Evolutionary conservation across 805 yeast genomes (phyloP).

Genomic region (Myxozyma vanderwaltii): DNA sequence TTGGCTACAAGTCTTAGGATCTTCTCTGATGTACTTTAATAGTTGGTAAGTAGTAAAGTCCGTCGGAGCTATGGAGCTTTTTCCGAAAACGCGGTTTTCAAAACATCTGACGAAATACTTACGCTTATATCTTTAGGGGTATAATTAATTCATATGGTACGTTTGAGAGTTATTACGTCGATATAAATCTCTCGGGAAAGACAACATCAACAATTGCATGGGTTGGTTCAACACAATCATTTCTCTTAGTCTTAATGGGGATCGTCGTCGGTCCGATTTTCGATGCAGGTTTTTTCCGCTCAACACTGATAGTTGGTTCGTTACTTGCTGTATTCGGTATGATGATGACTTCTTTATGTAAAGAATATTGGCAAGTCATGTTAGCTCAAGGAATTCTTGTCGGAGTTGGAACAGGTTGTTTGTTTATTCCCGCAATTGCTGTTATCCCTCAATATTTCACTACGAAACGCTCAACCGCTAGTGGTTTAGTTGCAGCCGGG

Average conservation of each 20-base stretch:
- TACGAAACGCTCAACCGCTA: constrained; percentile 46
- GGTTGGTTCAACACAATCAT: constrained; percentile 43
- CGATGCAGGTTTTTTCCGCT: constrained; percentile 39
- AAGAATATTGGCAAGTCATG: constrained; percentile 53
- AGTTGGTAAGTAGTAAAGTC: constrained; percentile 11
- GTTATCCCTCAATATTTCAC: constrained; percentile 52
- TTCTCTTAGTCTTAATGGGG: constrained; percentile 36
- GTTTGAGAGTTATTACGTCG: constrained; percentile 38
- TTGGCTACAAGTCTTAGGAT: constrained; percentile 26
- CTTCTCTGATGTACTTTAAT: constrained; percentile 16
- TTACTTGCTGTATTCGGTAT: constrained; percentile 37
- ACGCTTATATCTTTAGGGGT: constrained; percentile 45
- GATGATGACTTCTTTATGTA: constrained; percentile 45
- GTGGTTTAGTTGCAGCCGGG: constrained; percentile 53
- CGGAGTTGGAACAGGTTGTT: constrained; percentile 50
- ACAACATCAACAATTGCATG: constrained; percentile 40
- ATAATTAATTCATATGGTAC: constrained; percentile 40
- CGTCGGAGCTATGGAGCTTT: no score
- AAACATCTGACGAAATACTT: no score
- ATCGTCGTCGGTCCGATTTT: constrained; percentile 39
- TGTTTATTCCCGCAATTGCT: constrained; percentile 51
- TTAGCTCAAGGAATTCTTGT: constrained; percentile 55
- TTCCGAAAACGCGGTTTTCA: no score
- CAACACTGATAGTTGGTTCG: constrained; percentile 34
- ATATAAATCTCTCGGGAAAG: constrained; percentile 28